phyloP scores from a whole-genome alignment of 176 grass and related monocot genomes.

The Zizania latifolia region DNA sequence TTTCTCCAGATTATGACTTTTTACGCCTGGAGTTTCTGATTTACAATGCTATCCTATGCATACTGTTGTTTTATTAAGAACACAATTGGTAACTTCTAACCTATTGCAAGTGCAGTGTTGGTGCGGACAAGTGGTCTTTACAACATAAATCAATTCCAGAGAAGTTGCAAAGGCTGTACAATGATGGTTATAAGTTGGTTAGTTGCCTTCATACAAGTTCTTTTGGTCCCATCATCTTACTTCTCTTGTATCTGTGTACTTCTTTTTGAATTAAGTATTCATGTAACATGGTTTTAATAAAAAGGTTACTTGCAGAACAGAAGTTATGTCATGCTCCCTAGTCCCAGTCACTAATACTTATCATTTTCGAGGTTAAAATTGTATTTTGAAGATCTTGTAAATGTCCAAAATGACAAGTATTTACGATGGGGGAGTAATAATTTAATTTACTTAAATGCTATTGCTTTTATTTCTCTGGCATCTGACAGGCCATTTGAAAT shows the following conservation, averaged over 20 bases:
- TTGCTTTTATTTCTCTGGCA: neutral
- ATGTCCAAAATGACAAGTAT: neutral
- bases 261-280: conserved; percentile 5
- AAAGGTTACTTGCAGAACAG: neutral
- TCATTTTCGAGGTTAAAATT: neutral
- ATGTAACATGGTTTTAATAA: neutral
- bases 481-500: neutral
- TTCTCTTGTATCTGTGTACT: neutral
- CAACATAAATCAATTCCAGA: conserved; percentile 64
- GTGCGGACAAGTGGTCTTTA: conserved; percentile 79
- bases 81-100: neutral
- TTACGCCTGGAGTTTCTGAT: neutral
- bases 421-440: neutral
- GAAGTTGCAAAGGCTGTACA: conserved; percentile 63
- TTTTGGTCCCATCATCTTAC: neutral
- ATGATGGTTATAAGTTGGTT: conserved; percentile 81
- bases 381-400: neutral
- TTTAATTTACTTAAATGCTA: neutral
- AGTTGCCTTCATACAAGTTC: conserved; percentile 16
- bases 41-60: neutral
- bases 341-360: neutral
- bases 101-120: conserved; percentile 47
- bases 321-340: neutral
- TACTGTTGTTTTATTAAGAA: conserved; percentile 3
- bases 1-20: neutral